phyloP scores from a whole-genome alignment of 208 protist species.

The Trichomonas tenax region DNA sequence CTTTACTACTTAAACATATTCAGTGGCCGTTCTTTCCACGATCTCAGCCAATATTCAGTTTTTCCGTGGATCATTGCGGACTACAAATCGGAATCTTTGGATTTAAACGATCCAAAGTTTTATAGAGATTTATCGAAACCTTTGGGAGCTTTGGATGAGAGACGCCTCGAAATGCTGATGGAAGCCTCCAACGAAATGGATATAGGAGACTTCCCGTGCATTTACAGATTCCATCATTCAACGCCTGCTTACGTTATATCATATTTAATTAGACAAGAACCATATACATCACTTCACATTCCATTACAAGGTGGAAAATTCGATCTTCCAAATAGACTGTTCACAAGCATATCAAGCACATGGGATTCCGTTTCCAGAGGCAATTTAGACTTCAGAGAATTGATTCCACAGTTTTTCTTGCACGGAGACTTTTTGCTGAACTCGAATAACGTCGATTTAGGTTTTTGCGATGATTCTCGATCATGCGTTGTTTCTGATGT shows the following conservation, averaged over 20 bases:
- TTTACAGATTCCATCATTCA: conserved; percentile 6
- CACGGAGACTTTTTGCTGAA: not conserved
- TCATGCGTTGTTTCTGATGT: conserved; percentile 21
- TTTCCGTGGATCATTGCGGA: conserved; percentile 62
- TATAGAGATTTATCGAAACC: not conserved
- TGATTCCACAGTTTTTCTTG: not conserved
- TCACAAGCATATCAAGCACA: not conserved
- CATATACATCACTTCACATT: not conserved
- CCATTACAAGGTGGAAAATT: not conserved
- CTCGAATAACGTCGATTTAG: not conserved
- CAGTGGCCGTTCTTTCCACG: conserved; percentile 78
- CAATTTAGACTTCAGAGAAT: not conserved
- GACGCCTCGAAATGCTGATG: not conserved
- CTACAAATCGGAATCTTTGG: not conserved
- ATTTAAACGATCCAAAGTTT: not conserved
- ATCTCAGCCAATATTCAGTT: conserved; percentile 91
- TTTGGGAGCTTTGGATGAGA: not conserved
- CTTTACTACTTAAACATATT: conserved; percentile 66
- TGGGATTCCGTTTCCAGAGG: not conserved
- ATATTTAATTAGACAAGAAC: not conserved
- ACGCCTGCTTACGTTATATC: not conserved
- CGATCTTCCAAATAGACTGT: not conserved
- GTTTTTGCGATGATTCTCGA: not conserved
- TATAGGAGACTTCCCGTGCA: not conserved
- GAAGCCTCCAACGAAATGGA: not conserved